Evolutionary conservation across 352 stramenopile species (phyloP).

Genomic region (Globisporangium okanoganense): DNA sequence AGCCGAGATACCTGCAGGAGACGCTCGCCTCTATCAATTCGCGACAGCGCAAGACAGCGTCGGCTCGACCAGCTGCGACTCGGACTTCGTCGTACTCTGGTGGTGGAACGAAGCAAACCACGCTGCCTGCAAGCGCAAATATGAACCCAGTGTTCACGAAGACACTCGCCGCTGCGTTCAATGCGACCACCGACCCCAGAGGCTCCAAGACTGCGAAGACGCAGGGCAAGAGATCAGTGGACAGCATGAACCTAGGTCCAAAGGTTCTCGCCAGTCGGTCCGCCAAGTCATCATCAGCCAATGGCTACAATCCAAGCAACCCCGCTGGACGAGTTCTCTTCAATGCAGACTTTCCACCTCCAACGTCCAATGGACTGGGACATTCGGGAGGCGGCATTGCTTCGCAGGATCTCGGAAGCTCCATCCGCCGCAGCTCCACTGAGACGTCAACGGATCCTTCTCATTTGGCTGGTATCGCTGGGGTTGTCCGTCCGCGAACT

Average conservation of each 20-base stretch:
- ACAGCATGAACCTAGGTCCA: conserved; percentile 10
- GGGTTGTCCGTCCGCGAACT: conserved; percentile 27
- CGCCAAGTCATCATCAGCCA: conserved; percentile 8
- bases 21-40: conserved; percentile 55
- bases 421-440: conserved; percentile 6
- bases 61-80: conserved; percentile 1
- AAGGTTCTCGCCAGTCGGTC: conserved; percentile 15
- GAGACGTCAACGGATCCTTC: conserved; percentile 4
- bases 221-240: neutral
- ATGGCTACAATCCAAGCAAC: neutral
- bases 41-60: conserved; percentile 24
- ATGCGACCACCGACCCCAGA: neutral
- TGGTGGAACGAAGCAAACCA: conserved; percentile 14
- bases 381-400: neutral
- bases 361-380: neutral
- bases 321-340: conserved; percentile 10
- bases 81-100: conserved; percentile 22
- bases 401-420: conserved; percentile 5
- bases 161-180: conserved; percentile 4
- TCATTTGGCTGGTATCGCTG: neutral
- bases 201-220: neutral
- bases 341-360: conserved; percentile 12
- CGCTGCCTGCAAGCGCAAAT: conserved; percentile 20
- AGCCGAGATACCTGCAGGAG: conserved; percentile 47
- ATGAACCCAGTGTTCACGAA: conserved; percentile 16